Base-by-base conservation (phyloP, 805 yeast species). In the Lachancea lanzarotensis region DNA sequence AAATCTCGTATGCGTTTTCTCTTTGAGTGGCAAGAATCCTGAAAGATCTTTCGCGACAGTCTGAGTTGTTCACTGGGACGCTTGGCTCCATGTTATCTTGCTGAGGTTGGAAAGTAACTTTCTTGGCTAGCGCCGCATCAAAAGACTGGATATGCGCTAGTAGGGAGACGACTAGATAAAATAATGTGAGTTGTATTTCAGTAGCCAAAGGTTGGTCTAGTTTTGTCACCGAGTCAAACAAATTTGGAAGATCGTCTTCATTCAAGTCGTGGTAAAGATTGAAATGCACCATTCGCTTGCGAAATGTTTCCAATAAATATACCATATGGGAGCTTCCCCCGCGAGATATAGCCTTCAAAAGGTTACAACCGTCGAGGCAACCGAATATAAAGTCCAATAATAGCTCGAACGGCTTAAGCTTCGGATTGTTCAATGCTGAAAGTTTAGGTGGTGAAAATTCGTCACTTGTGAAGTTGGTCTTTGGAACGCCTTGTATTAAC, bases 121-220 rank as follows among this genome's bases (percentile, higher is more conserved):
- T 36, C 31, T 36, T 36, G 19, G 20, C n/a, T 15, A 26, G 11
- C 13, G 18, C 15, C 31, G 31, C 19, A 13, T 26, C 31, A 7
- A 11, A 25, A 5, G 45, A 37, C 16, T 38, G 47, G 11, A 42
- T 33, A 18, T 48, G 45, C 3, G 55, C 38, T 1, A 54, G 37
- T 12, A 48, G 49, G 6, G 50, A 45, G 16, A 51, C 43, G 3
- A 56, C 46, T 18, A 62, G 46, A 38, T 60, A 62, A 38, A 51
- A 52, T 32, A 60, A 42, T 2, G 67, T 60, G 19, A 62, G 33
- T 35, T 60, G 62, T 26, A 60, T 53, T 34, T 60, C 65, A 18
- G 55, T 49, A 13, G 55, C 43, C 29, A 61, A 63, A 12, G 59
- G 49, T 26, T 50, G 52, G 20, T 54, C 55, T 19, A 60, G 39